These are phyloP conservation scores for Eimeria acervulina DNA, from an alignment of 169 alveolate genomes.

Conservation along the genomic window DNA sequence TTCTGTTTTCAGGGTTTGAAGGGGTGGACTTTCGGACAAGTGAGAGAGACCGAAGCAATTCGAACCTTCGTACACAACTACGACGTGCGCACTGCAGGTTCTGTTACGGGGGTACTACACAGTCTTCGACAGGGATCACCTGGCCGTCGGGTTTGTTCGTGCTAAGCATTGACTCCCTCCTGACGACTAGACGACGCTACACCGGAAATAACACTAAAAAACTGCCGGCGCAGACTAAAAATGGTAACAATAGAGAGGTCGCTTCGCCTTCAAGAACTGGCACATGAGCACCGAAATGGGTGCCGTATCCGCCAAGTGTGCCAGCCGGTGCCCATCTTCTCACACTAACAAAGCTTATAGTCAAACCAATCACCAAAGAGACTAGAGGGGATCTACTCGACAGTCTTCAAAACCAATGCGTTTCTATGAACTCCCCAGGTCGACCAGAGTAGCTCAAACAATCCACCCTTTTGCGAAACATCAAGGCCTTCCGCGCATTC, in stretches of 20 bases:
- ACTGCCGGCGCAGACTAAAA: background rate
- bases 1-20: conserved; percentile 25
- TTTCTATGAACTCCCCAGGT: background rate
- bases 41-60: background rate
- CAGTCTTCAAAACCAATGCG: background rate
- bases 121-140: conserved; percentile 83
- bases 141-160: conserved; percentile 83
- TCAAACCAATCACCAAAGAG: background rate
- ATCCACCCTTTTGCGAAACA: background rate
- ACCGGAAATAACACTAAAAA: background rate
- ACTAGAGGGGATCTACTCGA: background rate
- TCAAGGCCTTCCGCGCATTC: background rate
- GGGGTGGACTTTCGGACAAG: conserved; percentile 87
- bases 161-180: conserved; percentile 66
- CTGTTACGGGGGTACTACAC: conserved; percentile 83
- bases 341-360: background rate
- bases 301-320: background rate
- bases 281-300: background rate
- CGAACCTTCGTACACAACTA: background rate
- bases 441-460: background rate
- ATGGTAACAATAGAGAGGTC: background rate
- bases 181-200: background rate
- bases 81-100: conserved; percentile 18
- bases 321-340: background rate
- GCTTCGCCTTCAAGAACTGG: background rate